phyloP scores from a whole-genome alignment of 2,329 filamentous ascomycete species.

The Aaosphaeria pasadenensis region DNA sequence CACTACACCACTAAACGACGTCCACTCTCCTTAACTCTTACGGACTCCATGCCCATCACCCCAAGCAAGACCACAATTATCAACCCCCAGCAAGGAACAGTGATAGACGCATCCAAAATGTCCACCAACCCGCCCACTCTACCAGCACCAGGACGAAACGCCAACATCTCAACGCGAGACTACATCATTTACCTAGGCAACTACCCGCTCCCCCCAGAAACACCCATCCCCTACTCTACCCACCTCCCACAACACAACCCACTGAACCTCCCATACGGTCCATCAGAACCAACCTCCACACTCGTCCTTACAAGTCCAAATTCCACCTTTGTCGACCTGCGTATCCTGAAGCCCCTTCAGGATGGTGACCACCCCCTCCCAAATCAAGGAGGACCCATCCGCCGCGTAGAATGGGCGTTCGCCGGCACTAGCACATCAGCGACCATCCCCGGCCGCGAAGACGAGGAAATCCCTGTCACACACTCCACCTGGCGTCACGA shows the following conservation, averaged over 20 bases:
- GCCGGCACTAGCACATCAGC: slow-evolving; percentile 43
- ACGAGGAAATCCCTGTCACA: background rate
- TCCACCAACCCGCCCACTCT: background rate
- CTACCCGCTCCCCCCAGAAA: slow-evolving; percentile 20
- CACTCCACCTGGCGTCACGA: slow-evolving; percentile 56
- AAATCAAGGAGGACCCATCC: slow-evolving; percentile 24
- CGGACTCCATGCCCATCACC: too few relatives aligned
- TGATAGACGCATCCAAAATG: background rate
- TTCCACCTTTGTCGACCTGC: slow-evolving; percentile 60
- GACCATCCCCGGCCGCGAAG: slow-evolving; percentile 2
- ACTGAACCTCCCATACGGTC: slow-evolving; percentile 13
- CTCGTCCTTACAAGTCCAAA: slow-evolving; percentile 61
- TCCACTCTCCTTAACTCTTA: too few relatives aligned
- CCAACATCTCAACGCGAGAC: slow-evolving; percentile 54
- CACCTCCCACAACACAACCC: slow-evolving; percentile 22
- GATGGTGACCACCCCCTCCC: slow-evolving; percentile 5
- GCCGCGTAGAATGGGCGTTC: slow-evolving; percentile 63
- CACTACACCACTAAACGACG: too few relatives aligned
- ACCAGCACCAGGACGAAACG: background rate
- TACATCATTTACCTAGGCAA: slow-evolving; percentile 58
- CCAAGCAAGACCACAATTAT: too few relatives aligned
- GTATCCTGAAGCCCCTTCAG: slow-evolving; percentile 43
- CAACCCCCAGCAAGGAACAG: too few relatives aligned
- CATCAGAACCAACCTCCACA: slow-evolving; percentile 59
- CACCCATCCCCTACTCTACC: slow-evolving; percentile 26